These are phyloP conservation scores for Glycyrrhiza uralensis DNA, from an alignment of 306 rosid genomes.

Conservation along the genomic window DNA sequence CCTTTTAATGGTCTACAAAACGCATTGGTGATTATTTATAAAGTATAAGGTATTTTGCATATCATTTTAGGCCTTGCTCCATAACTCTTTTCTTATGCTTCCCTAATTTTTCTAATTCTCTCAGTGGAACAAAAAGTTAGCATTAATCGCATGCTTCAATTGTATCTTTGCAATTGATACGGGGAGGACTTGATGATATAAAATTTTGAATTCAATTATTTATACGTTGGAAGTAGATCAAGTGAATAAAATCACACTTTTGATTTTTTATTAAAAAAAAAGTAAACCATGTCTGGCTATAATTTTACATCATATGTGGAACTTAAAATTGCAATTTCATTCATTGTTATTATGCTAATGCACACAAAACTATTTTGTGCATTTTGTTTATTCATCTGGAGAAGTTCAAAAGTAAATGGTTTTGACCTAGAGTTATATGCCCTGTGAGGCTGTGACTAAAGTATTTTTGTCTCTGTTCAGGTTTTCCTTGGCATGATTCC, in stretches of 20 bases:
- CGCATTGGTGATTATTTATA: background rate
- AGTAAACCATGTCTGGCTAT: background rate
- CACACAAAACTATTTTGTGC: conserved; percentile 10
- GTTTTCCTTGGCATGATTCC: conserved; percentile 49
- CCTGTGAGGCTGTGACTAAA: background rate
- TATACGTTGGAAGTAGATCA: background rate
- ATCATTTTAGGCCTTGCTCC: conserved; percentile 7
- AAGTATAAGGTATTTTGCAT: conserved; percentile 15
- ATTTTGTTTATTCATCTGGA: background rate
- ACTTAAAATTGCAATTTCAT: conserved; percentile 17
- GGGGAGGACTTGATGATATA: background rate
- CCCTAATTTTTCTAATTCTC: background rate
- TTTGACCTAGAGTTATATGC: conserved; percentile 9
- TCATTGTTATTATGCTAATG: conserved; percentile 11
- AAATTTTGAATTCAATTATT: conserved; percentile 12
- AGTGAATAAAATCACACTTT: conserved; percentile 1
- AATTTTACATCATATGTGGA: background rate
- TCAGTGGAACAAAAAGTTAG: background rate
- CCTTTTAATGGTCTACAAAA: conserved; percentile 2
- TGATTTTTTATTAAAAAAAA: background rate
- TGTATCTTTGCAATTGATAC: background rate
- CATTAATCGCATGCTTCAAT: background rate
- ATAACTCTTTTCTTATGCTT: background rate
- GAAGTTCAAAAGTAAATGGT: conserved; percentile 8
- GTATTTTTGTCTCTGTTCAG: conserved; percentile 38